Evolutionary conservation across 1,284 basidiomycete species (phyloP).

Genomic region (Waitea zeae): DNA sequence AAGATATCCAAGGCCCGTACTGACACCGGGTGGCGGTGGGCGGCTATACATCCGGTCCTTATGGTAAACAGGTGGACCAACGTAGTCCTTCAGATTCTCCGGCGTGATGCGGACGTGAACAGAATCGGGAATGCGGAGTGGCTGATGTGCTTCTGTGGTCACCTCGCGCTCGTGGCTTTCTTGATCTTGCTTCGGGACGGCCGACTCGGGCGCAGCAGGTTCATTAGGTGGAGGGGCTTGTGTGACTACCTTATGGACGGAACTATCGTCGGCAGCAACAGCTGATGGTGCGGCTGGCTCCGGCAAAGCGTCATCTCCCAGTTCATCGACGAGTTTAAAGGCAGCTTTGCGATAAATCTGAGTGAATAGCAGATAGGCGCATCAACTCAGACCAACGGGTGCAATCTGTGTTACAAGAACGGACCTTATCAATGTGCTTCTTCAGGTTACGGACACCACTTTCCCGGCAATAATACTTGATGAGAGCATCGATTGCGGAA

Average conservation of each 20-base stretch:
- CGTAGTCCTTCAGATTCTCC: conserved; percentile 89
- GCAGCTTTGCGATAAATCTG: conserved; percentile 98
- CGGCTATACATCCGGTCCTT: conserved; percentile 84
- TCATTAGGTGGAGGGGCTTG: conserved; percentile 20
- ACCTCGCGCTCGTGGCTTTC: conserved; percentile 25
- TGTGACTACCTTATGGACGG: conserved; percentile 23
- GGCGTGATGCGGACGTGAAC: conserved; percentile 74
- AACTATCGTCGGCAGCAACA: neutral
- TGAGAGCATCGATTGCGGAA: conserved; percentile 76
- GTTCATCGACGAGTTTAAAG: conserved; percentile 79
- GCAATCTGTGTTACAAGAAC: conserved; percentile 4
- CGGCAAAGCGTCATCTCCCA: conserved; percentile 80
- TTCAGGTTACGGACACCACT: conserved; percentile 91
- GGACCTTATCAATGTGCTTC: conserved; percentile 90
- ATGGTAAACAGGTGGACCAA: conserved; percentile 91
- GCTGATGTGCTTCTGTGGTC: conserved; percentile 68
- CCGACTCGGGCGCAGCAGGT: conserved; percentile 14
- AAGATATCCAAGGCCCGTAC: conserved; percentile 87
- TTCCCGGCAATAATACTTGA: conserved; percentile 95
- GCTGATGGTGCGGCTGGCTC: conserved; percentile 26
- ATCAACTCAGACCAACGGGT: conserved; percentile 1
- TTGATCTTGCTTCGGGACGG: conserved; percentile 9
- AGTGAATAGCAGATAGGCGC: conserved; percentile 2
- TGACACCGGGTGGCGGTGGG: conserved; percentile 81
- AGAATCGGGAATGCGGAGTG: conserved; percentile 65